These are phyloP conservation scores for Fennellomyces sp. DNA, from an alignment of 371 early-diverging fungal species.

Conservation along the genomic window DNA sequence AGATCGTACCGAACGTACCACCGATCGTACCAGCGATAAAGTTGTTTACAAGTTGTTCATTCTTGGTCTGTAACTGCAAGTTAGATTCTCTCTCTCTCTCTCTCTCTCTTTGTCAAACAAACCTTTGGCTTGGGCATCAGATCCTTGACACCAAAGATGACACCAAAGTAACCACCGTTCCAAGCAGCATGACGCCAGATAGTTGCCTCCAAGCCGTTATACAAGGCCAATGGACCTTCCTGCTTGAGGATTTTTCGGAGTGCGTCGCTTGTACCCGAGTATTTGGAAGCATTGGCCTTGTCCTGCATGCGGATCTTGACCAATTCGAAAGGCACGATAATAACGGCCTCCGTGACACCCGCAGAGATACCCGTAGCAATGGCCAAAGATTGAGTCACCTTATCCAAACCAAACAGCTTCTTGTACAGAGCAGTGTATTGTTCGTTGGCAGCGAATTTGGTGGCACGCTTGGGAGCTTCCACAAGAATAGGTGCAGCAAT, in stretches of 20 bases:
- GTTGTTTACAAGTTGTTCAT: slow-evolving; percentile 81
- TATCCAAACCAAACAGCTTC: slow-evolving; percentile 68
- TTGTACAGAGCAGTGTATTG: slow-evolving; percentile 78
- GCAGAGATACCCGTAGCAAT: slow-evolving; percentile 93
- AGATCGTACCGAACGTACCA: slow-evolving; percentile 92
- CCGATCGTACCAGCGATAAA: slow-evolving; percentile 95
- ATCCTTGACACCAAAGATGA: slow-evolving; percentile 78
- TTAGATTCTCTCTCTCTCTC: no score
- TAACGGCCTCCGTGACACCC: slow-evolving; percentile 90
- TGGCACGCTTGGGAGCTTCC: slow-evolving; percentile 98
- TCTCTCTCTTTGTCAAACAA: no score
- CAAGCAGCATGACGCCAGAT: slow-evolving; percentile 95
- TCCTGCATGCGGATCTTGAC: slow-evolving; percentile 96
- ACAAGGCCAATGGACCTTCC: slow-evolving; percentile 86
- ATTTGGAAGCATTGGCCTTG: slow-evolving; percentile 77
- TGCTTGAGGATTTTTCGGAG: slow-evolving; percentile 71
- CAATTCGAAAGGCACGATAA: slow-evolving; percentile 93
- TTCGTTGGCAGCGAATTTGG: slow-evolving; percentile 96
- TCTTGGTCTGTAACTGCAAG: slow-evolving; percentile 65
- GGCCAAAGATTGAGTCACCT: slow-evolving; percentile 77
- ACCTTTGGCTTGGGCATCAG: slow-evolving; percentile 83
- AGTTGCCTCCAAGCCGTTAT: slow-evolving; percentile 93
- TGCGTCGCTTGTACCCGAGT: slow-evolving; percentile 75
- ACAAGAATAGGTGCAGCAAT: slow-evolving; percentile 96
- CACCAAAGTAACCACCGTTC: slow-evolving; percentile 94